Evolutionary conservation across 768 basidiomycete species (phyloP).

Genomic region (Agrocybe praecox): DNA sequence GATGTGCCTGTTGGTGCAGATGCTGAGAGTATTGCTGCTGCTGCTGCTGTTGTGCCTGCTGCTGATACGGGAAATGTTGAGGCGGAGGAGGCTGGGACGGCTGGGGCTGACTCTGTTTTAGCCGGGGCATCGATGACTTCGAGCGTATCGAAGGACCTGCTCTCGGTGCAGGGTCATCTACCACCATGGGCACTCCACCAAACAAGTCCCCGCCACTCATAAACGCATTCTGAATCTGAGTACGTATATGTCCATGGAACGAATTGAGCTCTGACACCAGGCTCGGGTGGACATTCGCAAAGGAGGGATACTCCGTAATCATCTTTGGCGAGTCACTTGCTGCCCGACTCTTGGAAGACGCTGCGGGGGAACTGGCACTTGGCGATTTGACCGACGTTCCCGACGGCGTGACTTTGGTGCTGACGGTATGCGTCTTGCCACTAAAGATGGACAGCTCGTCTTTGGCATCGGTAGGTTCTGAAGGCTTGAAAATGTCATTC

Average conservation of each 20-base stretch:
- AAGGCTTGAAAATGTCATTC: constrained; percentile 62
- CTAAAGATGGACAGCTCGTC: constrained; percentile 79
- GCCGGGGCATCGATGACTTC: neutral
- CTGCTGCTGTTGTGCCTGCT: constrained; percentile 22
- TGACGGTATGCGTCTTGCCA: constrained; percentile 69
- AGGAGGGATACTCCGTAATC: constrained; percentile 37
- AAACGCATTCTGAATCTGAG: constrained; percentile 52
- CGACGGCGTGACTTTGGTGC: constrained; percentile 40
- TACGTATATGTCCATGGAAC: constrained; percentile 58
- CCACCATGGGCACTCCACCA: constrained; percentile 28
- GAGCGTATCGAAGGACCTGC: constrained; percentile 3
- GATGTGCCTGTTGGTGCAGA: constrained; percentile 22
- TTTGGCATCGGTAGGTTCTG: constrained; percentile 44
- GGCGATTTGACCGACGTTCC: constrained; percentile 7
- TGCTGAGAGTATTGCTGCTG: constrained; percentile 19
- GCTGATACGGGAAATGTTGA: constrained; percentile 17
- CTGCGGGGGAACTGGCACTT: constrained; percentile 4
- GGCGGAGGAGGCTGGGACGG: constrained; percentile 13
- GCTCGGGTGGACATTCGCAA: constrained; percentile 56
- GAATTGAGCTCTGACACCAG: constrained; percentile 55
- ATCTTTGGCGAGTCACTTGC: constrained; percentile 34
- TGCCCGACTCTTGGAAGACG: constrained; percentile 23
- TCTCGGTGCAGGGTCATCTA: constrained; percentile 17
- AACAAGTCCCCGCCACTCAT: constrained; percentile 37
- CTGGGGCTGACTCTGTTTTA: neutral